phyloP scores from a whole-genome alignment of 331 rosid genomes.

The Acacia pycnantha region DNA sequence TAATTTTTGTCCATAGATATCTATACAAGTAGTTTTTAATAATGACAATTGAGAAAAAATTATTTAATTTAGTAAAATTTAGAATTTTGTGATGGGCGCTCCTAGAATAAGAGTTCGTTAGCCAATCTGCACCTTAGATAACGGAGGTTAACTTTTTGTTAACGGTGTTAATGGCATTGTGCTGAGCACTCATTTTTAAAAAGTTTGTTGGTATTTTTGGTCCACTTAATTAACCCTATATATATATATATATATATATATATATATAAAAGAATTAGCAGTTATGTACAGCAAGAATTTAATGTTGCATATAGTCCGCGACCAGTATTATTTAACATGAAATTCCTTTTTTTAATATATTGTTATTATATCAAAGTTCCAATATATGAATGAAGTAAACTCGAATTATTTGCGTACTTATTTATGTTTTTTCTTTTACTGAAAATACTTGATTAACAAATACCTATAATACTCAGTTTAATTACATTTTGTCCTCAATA shows the following conservation, averaged over 20 bases:
- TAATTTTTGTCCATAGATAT: too few relatives aligned
- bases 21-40: too few relatives aligned
- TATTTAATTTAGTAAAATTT: too few relatives aligned
- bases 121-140: too few relatives aligned
- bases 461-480: background rate
- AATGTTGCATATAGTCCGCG: background rate
- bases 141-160: too few relatives aligned
- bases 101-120: too few relatives aligned
- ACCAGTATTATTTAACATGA: background rate
- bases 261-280: background rate
- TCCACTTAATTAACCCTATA: too few relatives aligned
- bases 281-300: background rate
- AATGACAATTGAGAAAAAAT: too few relatives aligned
- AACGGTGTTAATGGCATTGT: too few relatives aligned
- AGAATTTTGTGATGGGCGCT: too few relatives aligned
- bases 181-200: too few relatives aligned
- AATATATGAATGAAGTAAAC: background rate
- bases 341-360: background rate
- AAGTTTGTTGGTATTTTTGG: too few relatives aligned
- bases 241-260: background rate
- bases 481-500: background rate
- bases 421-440: background rate
- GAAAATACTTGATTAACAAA: background rate
- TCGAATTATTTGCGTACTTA: background rate
- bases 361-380: background rate